These are phyloP conservation scores for Aureobasidium sp. DNA, from an alignment of 2,329 filamentous ascomycete species.

Conservation along the genomic window DNA sequence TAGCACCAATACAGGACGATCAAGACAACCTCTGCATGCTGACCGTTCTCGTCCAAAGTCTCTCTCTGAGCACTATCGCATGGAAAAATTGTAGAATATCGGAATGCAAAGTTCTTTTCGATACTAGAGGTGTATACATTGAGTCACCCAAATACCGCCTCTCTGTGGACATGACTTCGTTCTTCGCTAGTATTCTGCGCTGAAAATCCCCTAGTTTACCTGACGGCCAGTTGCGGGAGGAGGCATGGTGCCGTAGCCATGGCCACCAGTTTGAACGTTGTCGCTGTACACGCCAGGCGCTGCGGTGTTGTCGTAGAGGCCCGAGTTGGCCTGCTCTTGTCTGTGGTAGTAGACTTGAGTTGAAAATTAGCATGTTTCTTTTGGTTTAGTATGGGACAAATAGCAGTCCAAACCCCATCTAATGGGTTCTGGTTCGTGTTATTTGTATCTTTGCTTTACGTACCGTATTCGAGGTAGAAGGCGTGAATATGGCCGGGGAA, in stretches of 20 bases:
- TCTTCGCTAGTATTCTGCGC: neutral
- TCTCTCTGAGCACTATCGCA: too few relatives aligned
- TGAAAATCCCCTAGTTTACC: neutral
- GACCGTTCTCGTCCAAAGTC: too few relatives aligned
- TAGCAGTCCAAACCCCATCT: too few relatives aligned
- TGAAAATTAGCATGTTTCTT: too few relatives aligned
- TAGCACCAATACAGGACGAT: too few relatives aligned
- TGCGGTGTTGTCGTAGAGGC: conserved; percentile 46
- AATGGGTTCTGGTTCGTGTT: too few relatives aligned
- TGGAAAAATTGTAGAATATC: too few relatives aligned
- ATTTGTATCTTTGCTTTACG: too few relatives aligned
- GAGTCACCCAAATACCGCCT: neutral
- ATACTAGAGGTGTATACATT: too few relatives aligned
- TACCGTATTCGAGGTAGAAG: conserved; percentile 68
- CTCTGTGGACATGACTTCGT: neutral
- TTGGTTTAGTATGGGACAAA: too few relatives aligned
- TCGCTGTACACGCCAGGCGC: conserved; percentile 68
- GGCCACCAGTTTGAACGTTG: conserved; percentile 63
- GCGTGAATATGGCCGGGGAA: conserved; percentile 68
- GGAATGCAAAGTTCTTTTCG: too few relatives aligned
- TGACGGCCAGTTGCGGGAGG: conserved; percentile 44
- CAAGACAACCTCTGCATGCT: too few relatives aligned
- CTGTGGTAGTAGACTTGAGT: conserved; percentile 63
- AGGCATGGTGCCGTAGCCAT: conserved; percentile 26
- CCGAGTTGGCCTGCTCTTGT: conserved; percentile 54